phyloP scores from a whole-genome alignment of 768 basidiomycete genomes.

The Leccinum ochraceum region DNA sequence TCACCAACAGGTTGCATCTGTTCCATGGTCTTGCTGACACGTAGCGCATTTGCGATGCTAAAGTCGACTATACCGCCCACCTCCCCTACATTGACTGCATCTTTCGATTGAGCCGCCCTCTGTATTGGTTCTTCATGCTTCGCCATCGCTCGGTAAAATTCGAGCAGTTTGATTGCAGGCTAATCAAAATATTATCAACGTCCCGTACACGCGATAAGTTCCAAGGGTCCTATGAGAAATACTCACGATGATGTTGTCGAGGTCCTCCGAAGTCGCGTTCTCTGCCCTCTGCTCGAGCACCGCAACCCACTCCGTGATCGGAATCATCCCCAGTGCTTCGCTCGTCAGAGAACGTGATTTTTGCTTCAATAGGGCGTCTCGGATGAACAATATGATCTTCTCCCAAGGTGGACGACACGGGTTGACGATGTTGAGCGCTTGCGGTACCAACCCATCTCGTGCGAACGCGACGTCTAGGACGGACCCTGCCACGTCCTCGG shows the following conservation, averaged over 20 bases:
- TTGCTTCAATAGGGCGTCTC: slow-evolving; percentile 17
- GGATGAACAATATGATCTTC: slow-evolving; percentile 27
- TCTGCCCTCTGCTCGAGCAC: slow-evolving; percentile 28
- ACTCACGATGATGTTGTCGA: slow-evolving; percentile 7
- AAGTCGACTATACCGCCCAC: slow-evolving; percentile 5
- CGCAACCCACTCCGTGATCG: slow-evolving; percentile 33
- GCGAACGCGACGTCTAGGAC: slow-evolving; percentile 36
- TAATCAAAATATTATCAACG: slow-evolving; percentile 9
- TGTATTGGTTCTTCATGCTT: neutral
- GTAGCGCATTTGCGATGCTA: slow-evolving; percentile 11
- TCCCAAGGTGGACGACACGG: slow-evolving; percentile 37
- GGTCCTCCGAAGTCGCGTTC: slow-evolving; percentile 8
- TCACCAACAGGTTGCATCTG: slow-evolving; percentile 15
- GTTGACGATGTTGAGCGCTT: slow-evolving; percentile 39
- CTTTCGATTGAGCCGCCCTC: neutral
- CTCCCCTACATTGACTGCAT: neutral
- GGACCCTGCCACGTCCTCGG: slow-evolving; percentile 35
- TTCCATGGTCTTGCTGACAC: slow-evolving; percentile 15
- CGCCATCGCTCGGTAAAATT: slow-evolving; percentile 27
- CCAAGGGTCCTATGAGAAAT: neutral
- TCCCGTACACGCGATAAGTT: neutral
- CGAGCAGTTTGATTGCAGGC: slow-evolving; percentile 36
- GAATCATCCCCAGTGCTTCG: slow-evolving; percentile 22
- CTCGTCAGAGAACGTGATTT: slow-evolving; percentile 3
- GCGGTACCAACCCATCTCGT: slow-evolving; percentile 12